Conservation (phyloP, 202 grass and related monocot species). For the Zizania palustris region DNA sequence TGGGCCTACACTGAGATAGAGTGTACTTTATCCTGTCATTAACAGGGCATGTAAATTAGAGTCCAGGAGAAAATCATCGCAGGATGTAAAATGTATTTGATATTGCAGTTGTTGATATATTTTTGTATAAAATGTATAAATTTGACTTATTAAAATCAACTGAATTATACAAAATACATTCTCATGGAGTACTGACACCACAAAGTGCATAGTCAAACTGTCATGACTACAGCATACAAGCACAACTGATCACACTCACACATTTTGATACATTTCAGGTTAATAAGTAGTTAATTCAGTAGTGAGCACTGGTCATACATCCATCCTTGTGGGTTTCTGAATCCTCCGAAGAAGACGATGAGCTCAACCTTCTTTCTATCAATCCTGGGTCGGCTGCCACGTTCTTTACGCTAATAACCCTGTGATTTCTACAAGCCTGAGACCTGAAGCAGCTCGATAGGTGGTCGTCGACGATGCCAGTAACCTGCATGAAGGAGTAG, state of each 20-base stretch:
- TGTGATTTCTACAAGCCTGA: constrained; percentile 38
- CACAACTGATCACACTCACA: neutral
- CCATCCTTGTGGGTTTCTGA: constrained; percentile 26
- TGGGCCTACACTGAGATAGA: too few species aligned
- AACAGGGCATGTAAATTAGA: too few species aligned
- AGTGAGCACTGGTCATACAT: neutral
- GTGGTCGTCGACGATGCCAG: constrained; percentile 70
- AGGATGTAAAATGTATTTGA: too few species aligned
- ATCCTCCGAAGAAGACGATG: constrained; percentile 24
- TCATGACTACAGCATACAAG: neutral
- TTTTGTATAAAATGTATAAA: too few species aligned
- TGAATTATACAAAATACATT: neutral
- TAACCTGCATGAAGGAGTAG: constrained; percentile 75
- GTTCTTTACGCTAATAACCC: constrained; percentile 1
- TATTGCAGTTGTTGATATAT: too few species aligned
- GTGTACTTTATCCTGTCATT: too few species aligned
- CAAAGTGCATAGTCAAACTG: constrained; percentile 30
- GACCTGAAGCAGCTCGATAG: constrained; percentile 63
- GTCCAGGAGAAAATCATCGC: too few species aligned
- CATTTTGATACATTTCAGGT: neutral
- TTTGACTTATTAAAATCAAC: too few species aligned
- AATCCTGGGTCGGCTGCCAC: neutral
- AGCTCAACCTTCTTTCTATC: constrained; percentile 19
- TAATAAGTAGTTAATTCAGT: neutral
- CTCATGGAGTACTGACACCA: constrained; percentile 12